Base-by-base conservation (phyloP, 2,329 filamentous ascomycete genomes). In the Cercospora sp. region DNA sequence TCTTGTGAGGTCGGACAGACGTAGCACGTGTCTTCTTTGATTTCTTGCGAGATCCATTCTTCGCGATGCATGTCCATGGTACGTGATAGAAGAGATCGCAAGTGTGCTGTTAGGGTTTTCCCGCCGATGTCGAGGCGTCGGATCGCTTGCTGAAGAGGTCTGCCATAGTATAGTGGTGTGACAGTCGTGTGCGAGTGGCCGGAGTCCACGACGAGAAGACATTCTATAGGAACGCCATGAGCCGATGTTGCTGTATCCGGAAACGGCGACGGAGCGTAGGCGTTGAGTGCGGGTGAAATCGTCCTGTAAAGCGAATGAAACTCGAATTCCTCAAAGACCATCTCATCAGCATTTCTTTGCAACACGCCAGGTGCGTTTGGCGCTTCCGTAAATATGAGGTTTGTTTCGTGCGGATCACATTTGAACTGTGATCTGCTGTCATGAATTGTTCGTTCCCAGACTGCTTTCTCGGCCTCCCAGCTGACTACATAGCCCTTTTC, bases 41-140 rank as follows among this genome's bases (percentile, higher is more conserved):
- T 94, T 79, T 97, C 92, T 75, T 97, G 97, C 77, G 97, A 93
- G 61, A 98, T 90, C 78, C 96, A 90, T 0, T 91, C 90, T 75
- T 99, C 95, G 78, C 96, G 94, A 70, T 95, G 89, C 88, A 99
- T 94, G 78, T 97, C 94, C 79, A 96, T 97, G 76, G 97, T 93
- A 6, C 95, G 90, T 1, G 94, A 97, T 18, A 98, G 88, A 16
- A 96, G 85, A 66, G 95, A 91, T 59, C 95, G 94, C 36, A 99
- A 85, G 77, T 96, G 91, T 78, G 98, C 98, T 23, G 94, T 97
- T 69, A 99, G 82, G 62, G 96, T 87, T 80, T 97, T 98, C 66
- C 95, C 95, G 53, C 95, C 95, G 6, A 98, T 86, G 64, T 97
- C 93, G 58, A 99, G 87, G 45, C 95, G 87, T 20, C 94, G 89